Base-by-base conservation (phyloP, 1,284 basidiomycete genomes). In the Earliella scabrosa region DNA sequence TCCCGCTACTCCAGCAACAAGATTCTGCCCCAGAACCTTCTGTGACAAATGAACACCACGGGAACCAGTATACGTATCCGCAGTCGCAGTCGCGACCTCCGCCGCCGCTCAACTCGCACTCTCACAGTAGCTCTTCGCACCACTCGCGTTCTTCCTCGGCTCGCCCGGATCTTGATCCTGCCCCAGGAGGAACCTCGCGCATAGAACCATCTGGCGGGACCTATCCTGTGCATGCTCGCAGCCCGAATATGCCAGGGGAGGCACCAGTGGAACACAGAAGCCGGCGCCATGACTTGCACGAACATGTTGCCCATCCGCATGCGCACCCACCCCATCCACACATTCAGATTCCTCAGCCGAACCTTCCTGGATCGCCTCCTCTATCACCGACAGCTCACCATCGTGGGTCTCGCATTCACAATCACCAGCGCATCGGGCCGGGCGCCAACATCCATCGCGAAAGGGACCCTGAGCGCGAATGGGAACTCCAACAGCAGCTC, bases 341-440 rank as follows among this genome's bases (percentile, higher is more conserved):
- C 39, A 47, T 67, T 43, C 67, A 68, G 45, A 52, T 66, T 35
- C 62, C 68, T 4, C 50, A 60, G 27, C 60, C 62, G 24, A 63
- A 65, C 49, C 47, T 65, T 11, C 63, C 69, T 14, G 20, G 58
- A 14, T 67, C 68, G 16, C 67, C 66, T 11, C 56, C 66, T 23
- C 45, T 56, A 34, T 56, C 65, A 26, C 62, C 68, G 27, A 66
- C 66, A 14, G 56, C 63, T n/a, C 61, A 63, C 50, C 59, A 61
- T 35, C 64, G 66, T 18, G 50, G 51, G 18, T 58, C 59, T 32
- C 60, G 51, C 56, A 68, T 81, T 39, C 88, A 90, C 68, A 77
- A 77, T 60, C 87, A 89, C 69, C 87, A 88, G 71, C 83, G 85
- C 56, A 66, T 86, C 61, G 87, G 84, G 4, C 85, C 86, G 41